phyloP scores from a whole-genome alignment of 306 rosid genomes.

The Quercus alba region DNA sequence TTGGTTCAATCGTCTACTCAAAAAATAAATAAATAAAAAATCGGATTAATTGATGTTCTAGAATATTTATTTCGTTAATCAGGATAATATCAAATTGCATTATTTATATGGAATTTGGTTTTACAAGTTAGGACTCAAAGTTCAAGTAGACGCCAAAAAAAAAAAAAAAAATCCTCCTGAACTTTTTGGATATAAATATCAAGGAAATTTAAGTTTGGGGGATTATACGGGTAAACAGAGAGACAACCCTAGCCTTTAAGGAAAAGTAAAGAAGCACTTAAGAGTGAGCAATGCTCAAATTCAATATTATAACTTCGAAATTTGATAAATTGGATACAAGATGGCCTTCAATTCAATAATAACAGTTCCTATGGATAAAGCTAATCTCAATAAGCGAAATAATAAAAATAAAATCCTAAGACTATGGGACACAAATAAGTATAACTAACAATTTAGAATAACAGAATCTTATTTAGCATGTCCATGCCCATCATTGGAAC shows the following conservation, averaged over 20 bases:
- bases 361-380: background rate
- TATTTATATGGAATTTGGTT: background rate
- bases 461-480: too few relatives aligned
- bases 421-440: too few relatives aligned
- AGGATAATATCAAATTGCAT: too few relatives aligned
- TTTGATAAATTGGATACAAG: background rate
- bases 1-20: too few relatives aligned
- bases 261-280: background rate
- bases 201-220: background rate
- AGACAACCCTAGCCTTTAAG: background rate
- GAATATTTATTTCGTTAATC: too few relatives aligned
- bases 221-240: background rate
- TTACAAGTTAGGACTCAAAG: background rate
- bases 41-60: too few relatives aligned
- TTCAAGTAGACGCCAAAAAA: background rate
- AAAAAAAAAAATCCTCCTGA: background rate
- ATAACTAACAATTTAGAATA: too few relatives aligned
- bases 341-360: background rate
- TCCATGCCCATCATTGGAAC: background rate
- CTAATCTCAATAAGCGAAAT: background rate
- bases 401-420: background rate
- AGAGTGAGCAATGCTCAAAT: background rate
- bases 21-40: too few relatives aligned
- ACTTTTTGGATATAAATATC: background rate
- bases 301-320: background rate